These are phyloP conservation scores for Penicillium sp. DNA, from an alignment of 2,329 filamentous ascomycete genomes.

Conservation along the genomic window DNA sequence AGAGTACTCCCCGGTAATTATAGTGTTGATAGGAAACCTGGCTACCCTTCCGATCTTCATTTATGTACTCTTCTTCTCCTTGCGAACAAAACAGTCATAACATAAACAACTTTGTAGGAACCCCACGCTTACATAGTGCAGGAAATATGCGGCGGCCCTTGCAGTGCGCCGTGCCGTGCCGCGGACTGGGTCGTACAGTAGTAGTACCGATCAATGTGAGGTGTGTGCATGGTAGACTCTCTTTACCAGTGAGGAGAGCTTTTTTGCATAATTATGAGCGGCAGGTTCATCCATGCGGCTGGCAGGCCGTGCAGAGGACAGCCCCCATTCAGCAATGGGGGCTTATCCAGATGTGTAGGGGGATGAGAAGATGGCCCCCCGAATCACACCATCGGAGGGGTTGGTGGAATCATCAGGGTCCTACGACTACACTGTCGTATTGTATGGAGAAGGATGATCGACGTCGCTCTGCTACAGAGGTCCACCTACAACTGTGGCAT, in stretches of 20 bases:
- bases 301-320: background rate
- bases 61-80: too few species aligned
- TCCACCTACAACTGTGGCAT: too few species aligned
- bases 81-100: too few species aligned
- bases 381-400: background rate
- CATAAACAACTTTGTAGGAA: background rate
- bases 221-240: background rate
- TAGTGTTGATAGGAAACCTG: too few species aligned
- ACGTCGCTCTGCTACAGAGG: background rate
- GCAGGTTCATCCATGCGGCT: background rate
- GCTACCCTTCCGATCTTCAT: too few species aligned
- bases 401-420: background rate
- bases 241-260: background rate
- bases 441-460: background rate
- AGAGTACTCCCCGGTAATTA: too few species aligned
- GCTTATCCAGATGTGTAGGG: background rate
- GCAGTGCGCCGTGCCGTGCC: conserved; percentile 1
- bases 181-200: background rate
- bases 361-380: background rate
- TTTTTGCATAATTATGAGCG: background rate
- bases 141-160: background rate
- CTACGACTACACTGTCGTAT: background rate
- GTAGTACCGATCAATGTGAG: too few species aligned
- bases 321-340: too few species aligned
- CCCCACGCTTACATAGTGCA: background rate